Evolutionary conservation across 1,284 basidiomycete genomes (phyloP).

Genomic region (Ceratobasidium sp.): DNA sequence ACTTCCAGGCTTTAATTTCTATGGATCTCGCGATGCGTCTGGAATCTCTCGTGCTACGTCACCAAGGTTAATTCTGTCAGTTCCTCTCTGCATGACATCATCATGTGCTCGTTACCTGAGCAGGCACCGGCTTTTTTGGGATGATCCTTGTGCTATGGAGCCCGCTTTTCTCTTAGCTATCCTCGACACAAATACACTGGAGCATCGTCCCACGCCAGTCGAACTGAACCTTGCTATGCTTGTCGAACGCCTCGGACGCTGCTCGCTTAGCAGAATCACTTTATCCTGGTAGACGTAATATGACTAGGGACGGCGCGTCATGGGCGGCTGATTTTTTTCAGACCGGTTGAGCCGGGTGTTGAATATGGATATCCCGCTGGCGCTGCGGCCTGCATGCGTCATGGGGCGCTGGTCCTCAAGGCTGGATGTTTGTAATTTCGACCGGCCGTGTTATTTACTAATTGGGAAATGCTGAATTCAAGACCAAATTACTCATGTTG

Average conservation of each 20-base stretch:
- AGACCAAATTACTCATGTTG: not conserved
- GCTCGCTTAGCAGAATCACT: slow-evolving; percentile 16
- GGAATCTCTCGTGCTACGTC: not conserved
- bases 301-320: not conserved
- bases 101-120: not conserved
- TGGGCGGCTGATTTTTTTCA: not conserved
- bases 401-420: slow-evolving; percentile 4
- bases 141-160: not conserved
- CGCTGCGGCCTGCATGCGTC: not conserved
- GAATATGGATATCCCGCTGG: not conserved
- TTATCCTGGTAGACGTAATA: not conserved
- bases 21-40: slow-evolving; percentile 8
- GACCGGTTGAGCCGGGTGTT: not conserved
- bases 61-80: slow-evolving; percentile 1
- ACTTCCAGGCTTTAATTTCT: no score
- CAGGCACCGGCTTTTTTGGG: not conserved
- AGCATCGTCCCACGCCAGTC: slow-evolving; percentile 2
- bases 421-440: slow-evolving; percentile 18
- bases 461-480: slow-evolving; percentile 1
- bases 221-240: slow-evolving; percentile 10
- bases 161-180: slow-evolving; percentile 4
- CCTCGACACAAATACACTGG: not conserved
- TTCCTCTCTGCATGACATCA: slow-evolving; percentile 20
- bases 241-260: not conserved
- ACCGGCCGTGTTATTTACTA: slow-evolving; percentile 1